phyloP scores from a whole-genome alignment of 2,329 filamentous ascomycete species.

The Aciculosporium take region DNA sequence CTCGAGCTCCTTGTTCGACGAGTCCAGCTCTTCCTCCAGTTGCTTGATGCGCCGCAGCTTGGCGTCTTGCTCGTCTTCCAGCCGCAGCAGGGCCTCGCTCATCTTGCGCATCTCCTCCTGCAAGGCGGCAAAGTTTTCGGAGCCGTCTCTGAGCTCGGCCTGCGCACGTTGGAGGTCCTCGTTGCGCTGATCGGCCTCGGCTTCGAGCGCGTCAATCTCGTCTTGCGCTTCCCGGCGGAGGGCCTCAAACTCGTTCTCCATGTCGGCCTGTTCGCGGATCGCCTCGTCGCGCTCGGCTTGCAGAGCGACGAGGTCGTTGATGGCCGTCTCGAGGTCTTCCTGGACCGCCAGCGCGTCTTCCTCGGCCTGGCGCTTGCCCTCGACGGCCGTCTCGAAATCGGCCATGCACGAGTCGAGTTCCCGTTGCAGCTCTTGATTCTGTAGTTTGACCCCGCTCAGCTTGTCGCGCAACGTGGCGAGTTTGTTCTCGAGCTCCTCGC shows the following conservation, averaged over 20 bases:
- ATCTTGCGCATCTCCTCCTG: conserved; percentile 89
- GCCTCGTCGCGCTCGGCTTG: conserved; percentile 80
- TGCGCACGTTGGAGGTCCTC: conserved; percentile 57
- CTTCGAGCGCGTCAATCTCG: conserved; percentile 52
- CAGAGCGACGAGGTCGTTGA: conserved; percentile 65
- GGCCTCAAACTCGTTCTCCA: conserved; percentile 47
- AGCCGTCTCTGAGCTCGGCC: conserved; percentile 57
- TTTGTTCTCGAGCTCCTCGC: conserved; percentile 74
- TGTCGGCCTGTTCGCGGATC: conserved; percentile 46
- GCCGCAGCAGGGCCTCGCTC: conserved; percentile 68
- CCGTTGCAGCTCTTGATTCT: conserved; percentile 76
- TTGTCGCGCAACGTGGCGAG: conserved; percentile 75
- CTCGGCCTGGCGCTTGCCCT: conserved; percentile 46
- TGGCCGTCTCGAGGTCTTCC: conserved; percentile 64
- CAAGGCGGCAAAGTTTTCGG: conserved; percentile 80
- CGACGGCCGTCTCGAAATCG: conserved; percentile 63
- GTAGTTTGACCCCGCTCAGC: conserved; percentile 70
- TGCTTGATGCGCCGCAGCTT: conserved; percentile 68
- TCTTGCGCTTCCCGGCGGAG: conserved; percentile 50
- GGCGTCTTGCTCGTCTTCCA: conserved; percentile 79
- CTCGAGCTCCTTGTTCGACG: conserved; percentile 77
- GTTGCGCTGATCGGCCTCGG: conserved; percentile 57
- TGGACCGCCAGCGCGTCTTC: conserved; percentile 50
- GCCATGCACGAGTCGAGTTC: conserved; percentile 68
- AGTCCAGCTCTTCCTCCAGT: conserved; percentile 67